Conservation (phyloP, 2,329 filamentous ascomycete species). For the Metarhizium anisopliae region DNA sequence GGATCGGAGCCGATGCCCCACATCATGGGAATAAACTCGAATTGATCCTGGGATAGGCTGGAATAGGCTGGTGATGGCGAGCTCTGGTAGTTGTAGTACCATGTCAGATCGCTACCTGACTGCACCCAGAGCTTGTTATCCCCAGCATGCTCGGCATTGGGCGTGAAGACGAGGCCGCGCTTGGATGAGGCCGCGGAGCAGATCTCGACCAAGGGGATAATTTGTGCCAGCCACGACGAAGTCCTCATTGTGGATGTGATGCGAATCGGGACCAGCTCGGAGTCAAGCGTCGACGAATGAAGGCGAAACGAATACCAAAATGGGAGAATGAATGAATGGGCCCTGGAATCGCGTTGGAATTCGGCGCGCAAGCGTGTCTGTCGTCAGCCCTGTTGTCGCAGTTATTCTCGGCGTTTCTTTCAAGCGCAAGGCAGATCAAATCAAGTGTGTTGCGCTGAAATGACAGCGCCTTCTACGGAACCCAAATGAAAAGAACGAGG, state of each 20-base stretch:
- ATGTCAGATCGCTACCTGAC: slow-evolving; percentile 52
- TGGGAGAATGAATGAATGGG: not conserved
- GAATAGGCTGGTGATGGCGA: slow-evolving; percentile 45
- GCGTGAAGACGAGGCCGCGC: slow-evolving; percentile 64
- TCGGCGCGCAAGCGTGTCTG: not conserved
- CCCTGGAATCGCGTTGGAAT: not conserved
- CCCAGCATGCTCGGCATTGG: slow-evolving; percentile 39
- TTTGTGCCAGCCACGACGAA: not conserved
- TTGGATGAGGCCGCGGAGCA: slow-evolving; percentile 37
- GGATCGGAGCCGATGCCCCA: slow-evolving; percentile 50
- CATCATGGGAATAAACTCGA: slow-evolving; percentile 76
- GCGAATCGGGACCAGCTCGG: not conserved
- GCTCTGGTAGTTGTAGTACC: slow-evolving; percentile 76
- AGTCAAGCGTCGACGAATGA: not conserved
- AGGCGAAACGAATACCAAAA: not conserved
- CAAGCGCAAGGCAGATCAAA: not conserved
- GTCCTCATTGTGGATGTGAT: slow-evolving; percentile 1
- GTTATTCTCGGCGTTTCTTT: not conserved
- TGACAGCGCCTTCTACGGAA: not conserved
- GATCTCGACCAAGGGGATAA: slow-evolving; percentile 13
- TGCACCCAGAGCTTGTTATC: slow-evolving; percentile 61
- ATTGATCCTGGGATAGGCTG: slow-evolving; percentile 38
- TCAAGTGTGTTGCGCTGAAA: not conserved
- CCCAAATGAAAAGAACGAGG: not conserved
- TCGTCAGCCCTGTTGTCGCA: not conserved